phyloP scores from a whole-genome alignment of 2,329 filamentous ascomycete genomes.

The Aspergillus sojae region DNA sequence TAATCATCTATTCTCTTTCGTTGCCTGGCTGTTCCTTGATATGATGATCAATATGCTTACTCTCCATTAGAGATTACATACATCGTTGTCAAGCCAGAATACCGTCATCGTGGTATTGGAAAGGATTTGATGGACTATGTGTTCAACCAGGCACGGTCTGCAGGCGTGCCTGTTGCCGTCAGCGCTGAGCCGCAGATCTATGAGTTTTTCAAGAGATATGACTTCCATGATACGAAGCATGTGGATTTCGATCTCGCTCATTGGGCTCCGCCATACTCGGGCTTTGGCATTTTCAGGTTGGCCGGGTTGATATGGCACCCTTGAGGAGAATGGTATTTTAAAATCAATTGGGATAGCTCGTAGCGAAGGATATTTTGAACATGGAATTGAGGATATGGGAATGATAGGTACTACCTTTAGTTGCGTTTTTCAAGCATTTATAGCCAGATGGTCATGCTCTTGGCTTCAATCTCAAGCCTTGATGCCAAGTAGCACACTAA shows the following conservation, averaged over 20 bases:
- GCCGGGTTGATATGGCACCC: conserved; percentile 19
- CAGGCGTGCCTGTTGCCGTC: neutral
- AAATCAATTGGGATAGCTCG: neutral
- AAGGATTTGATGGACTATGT: neutral
- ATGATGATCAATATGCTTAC: neutral
- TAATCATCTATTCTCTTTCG: neutral
- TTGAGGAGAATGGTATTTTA: neutral
- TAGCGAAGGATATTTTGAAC: no score
- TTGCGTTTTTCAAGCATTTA: no score
- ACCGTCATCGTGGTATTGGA: conserved; percentile 8
- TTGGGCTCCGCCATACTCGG: conserved; percentile 18
- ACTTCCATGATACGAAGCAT: conserved; percentile 19
- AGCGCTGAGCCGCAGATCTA: conserved; percentile 18
- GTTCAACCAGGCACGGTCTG: neutral
- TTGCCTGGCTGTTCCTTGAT: no score
- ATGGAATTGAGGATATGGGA: no score
- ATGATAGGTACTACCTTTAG: no score
- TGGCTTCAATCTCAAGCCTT: neutral
- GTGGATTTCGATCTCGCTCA: conserved; percentile 21
- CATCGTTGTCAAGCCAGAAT: conserved; percentile 3
- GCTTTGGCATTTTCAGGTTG: conserved; percentile 22
- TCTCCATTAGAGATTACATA: conserved; percentile 7
- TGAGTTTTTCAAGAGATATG: conserved; percentile 16
- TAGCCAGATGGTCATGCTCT: no score
- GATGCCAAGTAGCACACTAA: neutral